Evolutionary conservation across 805 yeast species (phyloP), one percentile per base, ranked within the genome.

Genomic region (Suhomyces sp.): DNA sequence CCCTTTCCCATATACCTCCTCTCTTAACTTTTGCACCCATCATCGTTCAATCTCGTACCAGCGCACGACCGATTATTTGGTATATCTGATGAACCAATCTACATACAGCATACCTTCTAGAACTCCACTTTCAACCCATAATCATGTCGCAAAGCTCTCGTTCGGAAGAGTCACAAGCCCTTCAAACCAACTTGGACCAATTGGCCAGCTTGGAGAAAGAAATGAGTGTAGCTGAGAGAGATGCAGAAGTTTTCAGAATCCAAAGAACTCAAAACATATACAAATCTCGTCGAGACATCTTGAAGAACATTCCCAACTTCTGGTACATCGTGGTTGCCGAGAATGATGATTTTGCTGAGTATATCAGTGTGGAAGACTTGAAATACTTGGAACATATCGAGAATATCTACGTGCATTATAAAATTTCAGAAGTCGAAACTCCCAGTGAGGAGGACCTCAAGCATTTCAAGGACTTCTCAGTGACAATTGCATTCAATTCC

Each of bases 271-370:
- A 72, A 43, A 74, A 79, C 13, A 66, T 85, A 6, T 87, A 77
- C 51, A 65, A 54, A 5, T 59, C 72, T 38, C 68, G 97, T 47
- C 69, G 85, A 16, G 64, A 50, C 5, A 60, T 73, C n/a, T 65
- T 81, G 11, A 37, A 48, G 4, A 55, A 68, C 4, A 74, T 88
- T 27, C 88, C 90, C 1, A 76, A 76, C 44, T 88, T 91, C 58
- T 91, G 98, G 98, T 82, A 84, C 50, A 75, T 83, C 35, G 95
- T 85, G 0, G 60, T 91, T 8, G 88, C 90, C 2, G 87, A 85
- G 52, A 83, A 83, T 50, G 83, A 84, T 33, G 96, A 86, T 45
- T 84, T 91, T 53, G 82, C 85, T 11, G 95, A 88, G 43, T 87
- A 76, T 55, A 66, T 90, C 13, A 72, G 79, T 19, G 77, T 82